Percentiles rank a stretch among this genome's conserved stretches.
These are phyloP conservation scores for Candida mesenterica DNA, from an alignment of 1,139 yeast species.

Conservation along the genomic window DNA sequence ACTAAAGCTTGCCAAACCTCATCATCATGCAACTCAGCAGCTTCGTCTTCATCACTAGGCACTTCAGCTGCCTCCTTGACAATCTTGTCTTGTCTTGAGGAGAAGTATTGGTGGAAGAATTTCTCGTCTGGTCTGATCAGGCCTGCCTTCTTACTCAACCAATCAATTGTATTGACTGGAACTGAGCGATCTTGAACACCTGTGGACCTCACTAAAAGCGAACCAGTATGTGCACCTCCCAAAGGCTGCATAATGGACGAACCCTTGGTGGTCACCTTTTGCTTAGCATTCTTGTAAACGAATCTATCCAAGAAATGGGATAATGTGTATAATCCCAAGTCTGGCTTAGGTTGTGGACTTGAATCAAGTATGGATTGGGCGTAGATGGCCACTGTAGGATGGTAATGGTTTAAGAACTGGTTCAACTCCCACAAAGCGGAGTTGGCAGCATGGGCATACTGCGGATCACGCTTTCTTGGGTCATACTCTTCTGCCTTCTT, in stretches of 20 bases:
- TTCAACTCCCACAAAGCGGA: constrained; percentile 86
- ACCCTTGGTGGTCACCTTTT: constrained; percentile 69
- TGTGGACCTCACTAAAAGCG: constrained; percentile 69
- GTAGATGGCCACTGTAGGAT: constrained; percentile 85
- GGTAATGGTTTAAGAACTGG: constrained; percentile 77
- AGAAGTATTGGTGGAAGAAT: constrained; percentile 87
- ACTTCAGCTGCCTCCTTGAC: constrained; percentile 26
- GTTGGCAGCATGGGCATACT: constrained; percentile 74
- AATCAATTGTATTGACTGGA: constrained; percentile 81
- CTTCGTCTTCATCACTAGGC: constrained; percentile 31
- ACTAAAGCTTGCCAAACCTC: constrained; percentile 90
- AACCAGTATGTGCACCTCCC: constrained; percentile 84
- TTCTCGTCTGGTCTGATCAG: constrained; percentile 84
- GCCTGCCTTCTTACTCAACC: constrained; percentile 65
- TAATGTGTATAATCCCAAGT: constrained; percentile 81
- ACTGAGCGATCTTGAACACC: constrained; percentile 42
- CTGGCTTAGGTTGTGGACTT: constrained; percentile 63
- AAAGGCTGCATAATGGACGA: constrained; percentile 96
- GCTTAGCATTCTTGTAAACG: constrained; percentile 90
- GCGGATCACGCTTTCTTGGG: constrained; percentile 88
- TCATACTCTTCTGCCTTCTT: constrained; percentile 50
- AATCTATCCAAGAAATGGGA: constrained; percentile 92
- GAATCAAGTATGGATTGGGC: constrained; percentile 62
- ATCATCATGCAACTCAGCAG: constrained; percentile 65
- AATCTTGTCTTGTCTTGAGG: constrained; percentile 53